Base-by-base conservation (phyloP, 2,329 filamentous ascomycete species). In the Nigrospora osmanthi region DNA sequence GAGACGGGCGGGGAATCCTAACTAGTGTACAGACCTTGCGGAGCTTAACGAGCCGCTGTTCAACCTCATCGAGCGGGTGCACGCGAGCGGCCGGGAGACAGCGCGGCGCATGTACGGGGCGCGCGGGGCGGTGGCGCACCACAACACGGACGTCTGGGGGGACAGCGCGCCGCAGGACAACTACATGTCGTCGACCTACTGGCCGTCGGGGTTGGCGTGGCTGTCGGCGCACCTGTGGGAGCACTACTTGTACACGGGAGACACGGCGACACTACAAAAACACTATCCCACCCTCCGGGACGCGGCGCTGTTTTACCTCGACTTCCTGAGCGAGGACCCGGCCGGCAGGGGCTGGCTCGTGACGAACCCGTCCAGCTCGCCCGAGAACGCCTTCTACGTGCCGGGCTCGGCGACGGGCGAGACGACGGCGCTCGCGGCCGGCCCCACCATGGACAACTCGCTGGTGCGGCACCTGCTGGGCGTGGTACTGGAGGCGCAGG, bases 381-480 rank as follows among this genome's bases (percentile, higher is more conserved):
- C 63, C 0, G 64, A 67, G 42, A 67, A 68, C 31, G 57, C 51
- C 13, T 47, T 43, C 33, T 15, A 37, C 17, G 23, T 43, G 11
- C 41, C 10, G 48, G 32, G 42, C 50, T 28, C 23, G 23, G 6
- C 23, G 5, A 10, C 23, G 23, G 5, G 23, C 23, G 23, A 28
- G 23, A 28, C 23, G 14, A 35, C 14, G 34, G 34, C 15, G 6
- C 34, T 50, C 19, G 48, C 51, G n/a, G 60, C 62, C 46, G 61
- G 60, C 15, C 59, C 66, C 1, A 63, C 65, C 5, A 65, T 67
- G 45, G 67, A 69, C 41, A 60, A 60, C 12, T 59, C 65, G 36
- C 61, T 69, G 2, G 50, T 68, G 4, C 54, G 55, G n/a, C 58
- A 63, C 17, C 52, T 70, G 1, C 60, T 70, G 32, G 52, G 49